Conservation (phyloP, 345 rosid species). For the Gossypium stocksii region DNA sequence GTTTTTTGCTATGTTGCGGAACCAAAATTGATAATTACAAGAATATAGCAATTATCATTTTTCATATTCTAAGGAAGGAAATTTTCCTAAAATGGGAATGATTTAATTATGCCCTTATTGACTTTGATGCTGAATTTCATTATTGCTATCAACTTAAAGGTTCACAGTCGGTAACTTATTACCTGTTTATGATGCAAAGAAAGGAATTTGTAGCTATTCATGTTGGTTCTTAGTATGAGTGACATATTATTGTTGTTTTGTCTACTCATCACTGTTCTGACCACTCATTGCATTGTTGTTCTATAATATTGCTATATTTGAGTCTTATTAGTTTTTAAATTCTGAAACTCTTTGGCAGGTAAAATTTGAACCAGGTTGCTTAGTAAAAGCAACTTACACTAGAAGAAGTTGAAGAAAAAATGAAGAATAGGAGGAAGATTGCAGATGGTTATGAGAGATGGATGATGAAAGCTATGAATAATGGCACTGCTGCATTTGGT, state of each 20-base stretch:
- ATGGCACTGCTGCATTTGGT: slow-evolving; percentile 93
- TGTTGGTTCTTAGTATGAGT: slow-evolving; percentile 90
- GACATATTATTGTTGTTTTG: not conserved
- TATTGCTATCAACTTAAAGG: slow-evolving; percentile 72
- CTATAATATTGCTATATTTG: not conserved
- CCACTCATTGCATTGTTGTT: not conserved
- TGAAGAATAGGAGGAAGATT: slow-evolving; percentile 86
- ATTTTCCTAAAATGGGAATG: too few relatives aligned
- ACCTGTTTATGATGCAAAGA: slow-evolving; percentile 75
- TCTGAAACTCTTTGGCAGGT: slow-evolving; percentile 35
- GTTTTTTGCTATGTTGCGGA: too few relatives aligned
- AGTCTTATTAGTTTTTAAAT: not conserved
- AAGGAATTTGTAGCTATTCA: slow-evolving; percentile 88
- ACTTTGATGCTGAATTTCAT: not conserved
- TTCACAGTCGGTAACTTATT: slow-evolving; percentile 88
- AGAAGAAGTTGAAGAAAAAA: slow-evolving; percentile 99
- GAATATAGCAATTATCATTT: not conserved
- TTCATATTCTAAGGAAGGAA: not conserved
- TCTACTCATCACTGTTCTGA: too few relatives aligned
- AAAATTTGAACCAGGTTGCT: slow-evolving; percentile 85
- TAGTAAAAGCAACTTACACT: slow-evolving; percentile 94
- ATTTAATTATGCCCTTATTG: not conserved
- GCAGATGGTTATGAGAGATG: slow-evolving; percentile 97
- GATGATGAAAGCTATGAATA: slow-evolving; percentile 98
- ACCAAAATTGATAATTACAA: not conserved